These are phyloP conservation scores for Vigna angularis DNA, from an alignment of 306 rosid species.

Conservation along the genomic window DNA sequence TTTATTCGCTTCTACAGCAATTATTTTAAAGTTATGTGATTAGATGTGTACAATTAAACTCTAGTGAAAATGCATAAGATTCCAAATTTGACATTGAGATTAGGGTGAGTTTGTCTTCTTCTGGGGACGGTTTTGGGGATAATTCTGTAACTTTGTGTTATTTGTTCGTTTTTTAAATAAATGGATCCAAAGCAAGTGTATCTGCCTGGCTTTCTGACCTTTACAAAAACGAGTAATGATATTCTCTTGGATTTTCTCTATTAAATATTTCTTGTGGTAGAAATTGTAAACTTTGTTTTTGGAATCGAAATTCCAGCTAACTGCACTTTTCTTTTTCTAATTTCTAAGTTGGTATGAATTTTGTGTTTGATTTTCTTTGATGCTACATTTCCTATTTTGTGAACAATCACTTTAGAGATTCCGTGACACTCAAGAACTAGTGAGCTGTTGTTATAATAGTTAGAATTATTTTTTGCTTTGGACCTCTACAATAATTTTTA, in stretches of 20 bases:
- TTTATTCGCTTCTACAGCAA: too few relatives aligned
- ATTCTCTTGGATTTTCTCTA: conserved; percentile 19
- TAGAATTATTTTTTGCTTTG: too few relatives aligned
- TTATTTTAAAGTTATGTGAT: too few relatives aligned
- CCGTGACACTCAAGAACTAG: too few relatives aligned
- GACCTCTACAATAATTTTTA: too few relatives aligned
- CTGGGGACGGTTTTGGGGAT: conserved; percentile 37
- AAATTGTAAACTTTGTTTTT: too few relatives aligned
- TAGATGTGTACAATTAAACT: too few relatives aligned
- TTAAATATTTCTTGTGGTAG: background rate
- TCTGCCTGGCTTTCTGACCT: conserved; percentile 2
- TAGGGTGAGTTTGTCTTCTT: conserved; percentile 3
- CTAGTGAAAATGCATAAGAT: background rate
- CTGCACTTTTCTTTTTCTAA: background rate
- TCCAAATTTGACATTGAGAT: conserved; percentile 28
- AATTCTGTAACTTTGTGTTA: background rate
- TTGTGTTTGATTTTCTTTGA: too few relatives aligned
- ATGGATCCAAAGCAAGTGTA: conserved; percentile 8
- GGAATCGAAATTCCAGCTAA: background rate
- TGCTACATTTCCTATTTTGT: too few relatives aligned
- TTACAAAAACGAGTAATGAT: background rate
- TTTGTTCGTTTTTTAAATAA: conserved; percentile 1
- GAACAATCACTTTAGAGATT: too few relatives aligned
- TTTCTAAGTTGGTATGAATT: background rate
- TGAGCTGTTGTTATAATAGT: too few relatives aligned